phyloP scores from a whole-genome alignment of 306 rosid genomes.

The Hylodesmum podocarpum region DNA sequence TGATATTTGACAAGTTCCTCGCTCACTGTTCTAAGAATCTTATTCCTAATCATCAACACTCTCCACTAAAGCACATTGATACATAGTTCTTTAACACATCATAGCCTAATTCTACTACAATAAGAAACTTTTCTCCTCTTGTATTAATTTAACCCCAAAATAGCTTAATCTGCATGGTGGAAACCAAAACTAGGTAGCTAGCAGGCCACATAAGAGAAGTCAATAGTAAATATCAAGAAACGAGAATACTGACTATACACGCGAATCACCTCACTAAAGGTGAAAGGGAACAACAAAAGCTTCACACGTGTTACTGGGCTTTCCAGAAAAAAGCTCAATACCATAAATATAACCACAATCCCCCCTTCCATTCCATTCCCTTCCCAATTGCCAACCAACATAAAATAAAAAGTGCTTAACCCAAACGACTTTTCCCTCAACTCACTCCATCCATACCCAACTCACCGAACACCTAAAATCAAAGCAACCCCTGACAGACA shows the following conservation, averaged over 20 bases:
- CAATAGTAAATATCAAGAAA: too few relatives aligned
- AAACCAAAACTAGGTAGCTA: not conserved
- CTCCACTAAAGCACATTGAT: not conserved
- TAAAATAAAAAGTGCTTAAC: not conserved
- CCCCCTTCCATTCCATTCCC: too few relatives aligned
- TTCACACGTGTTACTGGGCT: not conserved
- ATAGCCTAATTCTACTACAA: not conserved
- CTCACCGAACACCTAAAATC: not conserved
- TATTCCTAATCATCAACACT: not conserved
- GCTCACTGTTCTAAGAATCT: too few relatives aligned
- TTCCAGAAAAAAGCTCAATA: not conserved
- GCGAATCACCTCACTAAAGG: too few relatives aligned
- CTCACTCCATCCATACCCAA: conserved; percentile 4
- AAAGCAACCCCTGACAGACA: not conserved
- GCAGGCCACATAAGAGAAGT: not conserved
- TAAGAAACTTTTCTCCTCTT: not conserved
- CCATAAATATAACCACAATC: not conserved
- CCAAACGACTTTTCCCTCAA: not conserved
- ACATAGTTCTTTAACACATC: not conserved
- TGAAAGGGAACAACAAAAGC: not conserved
- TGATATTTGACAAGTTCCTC: conserved; percentile 8
- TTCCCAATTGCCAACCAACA: not conserved
- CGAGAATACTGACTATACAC: not conserved
- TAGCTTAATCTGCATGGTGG: not conserved
- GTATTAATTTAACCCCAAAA: not conserved